Evolutionary conservation across 1,284 basidiomycete genomes (phyloP), one percentile per base, ranked within the genome.

Genomic region (Malassezia pachydermatis): DNA sequence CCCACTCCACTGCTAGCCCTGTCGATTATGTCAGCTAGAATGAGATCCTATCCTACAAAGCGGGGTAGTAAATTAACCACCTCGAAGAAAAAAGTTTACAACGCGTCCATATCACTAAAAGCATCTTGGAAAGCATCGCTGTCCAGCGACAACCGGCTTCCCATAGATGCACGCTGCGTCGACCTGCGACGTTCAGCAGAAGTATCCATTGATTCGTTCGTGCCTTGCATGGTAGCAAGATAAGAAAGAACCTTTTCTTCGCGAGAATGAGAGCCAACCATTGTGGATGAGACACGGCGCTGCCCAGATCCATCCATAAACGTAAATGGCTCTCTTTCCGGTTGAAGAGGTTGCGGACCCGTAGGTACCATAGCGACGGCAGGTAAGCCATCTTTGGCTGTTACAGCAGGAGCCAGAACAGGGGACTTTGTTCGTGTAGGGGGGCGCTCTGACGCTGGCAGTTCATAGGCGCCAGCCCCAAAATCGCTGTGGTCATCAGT

Each of bases 241-340:
- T 48, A 48, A 17, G 39, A 30, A n/a, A 28, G 36, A 25, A 48
- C 38, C 19, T 36, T 35, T 8, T 48, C 46, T 14, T 41, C 25
- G 3, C 38, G 28, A 7, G 39, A 25, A 19, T 32, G 40, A 6
- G 14, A 10, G 22, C 45, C 45, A n/a, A 48, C 16, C 2, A 22
- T 29, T 8, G 22, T 19, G 7, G 45, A 28, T 11, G 28, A 33
- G 11, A 40, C 22, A 14, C 34, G 36, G 23, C 39, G 38, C 13
- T 23, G 37, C 16, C 28, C 17, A 9, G 20, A 19, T 9, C 29
- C 22, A 25, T 41, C 20, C 3, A 34, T 23, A 11, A 29, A 36
- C 16, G 32, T 48, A 27, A 27, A 41, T n/a, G 46, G 16, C n/a
- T 34, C 32, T 2, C 32, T 38, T 5, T 40, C 25, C 5, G 17